Evolutionary conservation across 2,329 filamentous ascomycete species (phyloP).

Genomic region (Fusarium pilosicola): DNA sequence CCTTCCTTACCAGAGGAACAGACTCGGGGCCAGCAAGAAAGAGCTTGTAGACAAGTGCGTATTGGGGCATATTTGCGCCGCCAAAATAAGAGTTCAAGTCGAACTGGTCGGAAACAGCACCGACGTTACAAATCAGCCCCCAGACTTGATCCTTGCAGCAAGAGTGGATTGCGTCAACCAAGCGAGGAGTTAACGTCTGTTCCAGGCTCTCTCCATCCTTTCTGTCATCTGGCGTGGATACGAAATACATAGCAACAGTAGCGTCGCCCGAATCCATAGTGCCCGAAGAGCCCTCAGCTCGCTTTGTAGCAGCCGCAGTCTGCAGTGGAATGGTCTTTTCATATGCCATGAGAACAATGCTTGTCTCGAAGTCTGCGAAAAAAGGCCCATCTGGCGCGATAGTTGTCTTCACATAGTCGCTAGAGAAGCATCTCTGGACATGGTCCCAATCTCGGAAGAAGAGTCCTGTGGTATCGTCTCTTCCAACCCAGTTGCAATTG

Average conservation of each 20-base stretch:
- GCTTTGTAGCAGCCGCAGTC: background rate
- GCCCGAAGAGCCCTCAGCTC: accelerated
- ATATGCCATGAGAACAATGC: background rate
- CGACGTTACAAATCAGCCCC: background rate
- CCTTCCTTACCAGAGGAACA: background rate
- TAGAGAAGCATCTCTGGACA: background rate
- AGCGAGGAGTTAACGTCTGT: background rate
- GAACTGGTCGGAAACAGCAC: background rate
- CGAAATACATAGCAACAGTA: background rate
- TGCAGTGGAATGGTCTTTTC: background rate
- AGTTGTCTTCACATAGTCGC: background rate
- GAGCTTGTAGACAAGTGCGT: background rate
- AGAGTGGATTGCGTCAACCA: background rate
- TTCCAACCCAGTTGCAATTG: background rate
- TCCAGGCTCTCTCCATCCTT: background rate
- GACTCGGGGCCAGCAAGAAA: background rate
- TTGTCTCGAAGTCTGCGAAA: background rate
- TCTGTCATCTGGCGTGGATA: background rate
- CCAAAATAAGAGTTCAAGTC: background rate
- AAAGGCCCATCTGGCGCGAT: background rate
- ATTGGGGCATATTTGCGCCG: background rate
- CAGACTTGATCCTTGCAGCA: background rate
- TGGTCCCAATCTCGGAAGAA: background rate
- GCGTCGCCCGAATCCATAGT: background rate
- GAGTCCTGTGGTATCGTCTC: background rate